A percentile compares a stretch with the other conserved stretches of the same genome.
Conservation (phyloP, 345 rosid genomes). For the Draba incana region DNA sequence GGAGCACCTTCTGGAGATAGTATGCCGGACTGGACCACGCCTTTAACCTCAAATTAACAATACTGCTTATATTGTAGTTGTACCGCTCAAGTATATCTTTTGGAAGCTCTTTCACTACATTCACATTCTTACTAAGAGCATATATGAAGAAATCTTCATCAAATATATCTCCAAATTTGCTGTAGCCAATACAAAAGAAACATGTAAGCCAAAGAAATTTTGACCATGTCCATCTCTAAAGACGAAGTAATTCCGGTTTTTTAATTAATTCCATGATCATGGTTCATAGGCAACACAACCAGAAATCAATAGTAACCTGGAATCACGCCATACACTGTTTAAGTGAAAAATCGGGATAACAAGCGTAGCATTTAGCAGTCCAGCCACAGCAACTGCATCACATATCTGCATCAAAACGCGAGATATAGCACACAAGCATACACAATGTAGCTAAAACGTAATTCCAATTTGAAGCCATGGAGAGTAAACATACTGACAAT, state of each 20-base stretch:
- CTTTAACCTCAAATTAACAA: slow-evolving; percentile 88
- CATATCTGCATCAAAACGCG: slow-evolving; percentile 61
- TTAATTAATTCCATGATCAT: not conserved
- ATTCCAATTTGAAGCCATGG: not conserved
- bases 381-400: slow-evolving; percentile 99
- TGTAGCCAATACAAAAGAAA: slow-evolving; percentile 43
- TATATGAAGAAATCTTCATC: slow-evolving; percentile 90
- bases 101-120: slow-evolving; percentile 78
- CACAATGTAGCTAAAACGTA: not conserved
- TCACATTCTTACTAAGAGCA: slow-evolving; percentile 73
- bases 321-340: slow-evolving; percentile 98
- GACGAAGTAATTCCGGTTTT: not conserved
- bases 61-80: slow-evolving; percentile 87
- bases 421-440: not conserved
- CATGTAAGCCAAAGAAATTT: slow-evolving; percentile 2
- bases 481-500: slow-evolving; percentile 72
- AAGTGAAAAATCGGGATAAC: slow-evolving; percentile 92
- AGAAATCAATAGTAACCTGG: slow-evolving; percentile 62
- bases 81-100: slow-evolving; percentile 77
- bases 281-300: not conserved
- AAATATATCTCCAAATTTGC: slow-evolving; percentile 91
- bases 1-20: slow-evolving; percentile 92
- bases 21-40: slow-evolving; percentile 89
- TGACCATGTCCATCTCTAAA: slow-evolving; percentile 17
- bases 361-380: slow-evolving; percentile 93